Conservation (phyloP, 208 protist genomes). For the Strigomonas culicis region DNA sequence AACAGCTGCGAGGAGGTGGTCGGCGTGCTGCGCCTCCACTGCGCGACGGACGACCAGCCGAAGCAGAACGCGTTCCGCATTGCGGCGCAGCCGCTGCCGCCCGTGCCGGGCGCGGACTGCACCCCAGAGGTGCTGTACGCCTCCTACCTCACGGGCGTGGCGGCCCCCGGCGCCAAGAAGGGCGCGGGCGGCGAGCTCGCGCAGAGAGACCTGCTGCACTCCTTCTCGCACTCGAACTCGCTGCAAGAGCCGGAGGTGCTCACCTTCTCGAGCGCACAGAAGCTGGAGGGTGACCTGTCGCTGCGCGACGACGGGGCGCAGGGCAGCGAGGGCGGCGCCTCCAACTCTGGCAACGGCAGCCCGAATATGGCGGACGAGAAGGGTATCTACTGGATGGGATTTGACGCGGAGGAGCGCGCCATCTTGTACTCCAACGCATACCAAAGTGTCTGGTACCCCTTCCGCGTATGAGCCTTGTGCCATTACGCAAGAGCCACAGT, state of each 20-base stretch:
- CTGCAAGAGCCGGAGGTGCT: slow-evolving; percentile 19
- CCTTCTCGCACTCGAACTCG: background rate
- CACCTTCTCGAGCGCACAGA: slow-evolving; percentile 31
- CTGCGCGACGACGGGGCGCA: background rate
- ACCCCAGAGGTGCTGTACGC: slow-evolving; percentile 1
- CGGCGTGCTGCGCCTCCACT: slow-evolving; percentile 52
- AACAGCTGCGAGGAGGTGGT: slow-evolving; percentile 25
- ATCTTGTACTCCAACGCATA: slow-evolving; percentile 45
- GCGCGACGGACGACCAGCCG: slow-evolving; percentile 16
- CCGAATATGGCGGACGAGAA: slow-evolving; percentile 1
- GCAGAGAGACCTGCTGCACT: background rate
- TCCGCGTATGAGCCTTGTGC: slow-evolving; percentile 31
- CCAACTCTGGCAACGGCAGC: background rate
- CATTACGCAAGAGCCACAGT: too few species aligned
- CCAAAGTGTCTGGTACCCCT: slow-evolving; percentile 47
- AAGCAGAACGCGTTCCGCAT: slow-evolving; percentile 32
- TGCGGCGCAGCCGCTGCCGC: slow-evolving; percentile 11
- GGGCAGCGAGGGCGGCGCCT: background rate
- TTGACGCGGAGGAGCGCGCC: slow-evolving; percentile 26
- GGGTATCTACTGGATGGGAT: slow-evolving; percentile 61
- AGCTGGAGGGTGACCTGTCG: slow-evolving; percentile 28
- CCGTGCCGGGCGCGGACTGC: slow-evolving; percentile 14
- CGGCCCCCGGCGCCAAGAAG: background rate
- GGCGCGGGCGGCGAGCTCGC: background rate
- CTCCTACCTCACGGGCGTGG: slow-evolving; percentile 10